Base-by-base conservation (phyloP, 257 asterid species). In the Solanum ossicruentum region DNA sequence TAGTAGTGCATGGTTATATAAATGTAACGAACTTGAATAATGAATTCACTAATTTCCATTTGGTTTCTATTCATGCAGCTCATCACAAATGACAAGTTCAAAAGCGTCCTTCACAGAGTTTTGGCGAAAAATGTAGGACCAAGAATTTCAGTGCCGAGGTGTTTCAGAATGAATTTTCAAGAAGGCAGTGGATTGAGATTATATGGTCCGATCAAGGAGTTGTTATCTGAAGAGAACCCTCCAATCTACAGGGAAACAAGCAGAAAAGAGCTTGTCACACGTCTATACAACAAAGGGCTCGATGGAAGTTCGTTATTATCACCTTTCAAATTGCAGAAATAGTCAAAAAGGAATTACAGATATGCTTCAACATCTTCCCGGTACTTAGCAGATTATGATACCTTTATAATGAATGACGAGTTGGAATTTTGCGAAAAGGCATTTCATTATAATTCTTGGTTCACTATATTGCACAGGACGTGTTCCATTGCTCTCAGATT, bases 101-200 rank as follows among this genome's bases (percentile, higher is more conserved):
- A 41, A 82, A 94, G 97, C 55, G 91, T 84, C 3, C 90, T 89
- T 75, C 96, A 94, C 63, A 88, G 92, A 85, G 94, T 93, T 2
- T 1, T 91, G 67, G 97, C 94, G 9, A 92, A 89, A 7, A 52
- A 65, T 1, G 87, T 72, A 36, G 95, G 93, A 2, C 95, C 98
- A 51, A 85, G 98, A 80, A 86, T 87, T 49, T 94, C 98, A 0
- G 89, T 93, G 12, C 95, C 97, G 1, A 88, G 93, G 89, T 92
- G 93, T 86, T 92, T 91, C 55, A 63, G 87, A 91, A 88, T 23
- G 60, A 84, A 83, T 81, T 87, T 87, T 91, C 92, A 26, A 87
- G 85, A 10, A 70, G 52, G 78, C 16, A 70, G 78, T 9, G 78
- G 9, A 3, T 87, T 20, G 84, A 87, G 84, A 75, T 8, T 86